A percentile compares a stretch with the other conserved stretches of the same genome.
Conservation (phyloP, 495 filamentous ascomycete genomes). For the Aspergillus bridgeri region DNA sequence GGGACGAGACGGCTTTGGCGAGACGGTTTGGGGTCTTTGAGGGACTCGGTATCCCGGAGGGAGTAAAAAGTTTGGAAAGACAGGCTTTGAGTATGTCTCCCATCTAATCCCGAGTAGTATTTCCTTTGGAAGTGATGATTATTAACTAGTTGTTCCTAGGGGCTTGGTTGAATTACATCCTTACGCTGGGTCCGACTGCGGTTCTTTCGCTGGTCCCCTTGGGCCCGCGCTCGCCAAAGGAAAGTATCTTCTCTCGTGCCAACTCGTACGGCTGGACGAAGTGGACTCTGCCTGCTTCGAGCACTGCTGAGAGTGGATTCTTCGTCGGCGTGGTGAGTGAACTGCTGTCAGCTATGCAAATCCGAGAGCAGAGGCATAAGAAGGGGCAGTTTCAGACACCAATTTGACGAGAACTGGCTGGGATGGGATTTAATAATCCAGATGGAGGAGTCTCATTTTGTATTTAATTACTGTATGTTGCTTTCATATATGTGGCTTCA, state of each 20-base stretch:
- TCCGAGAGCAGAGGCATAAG: neutral
- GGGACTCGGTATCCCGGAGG: neutral
- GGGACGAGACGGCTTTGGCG: slow-evolving; percentile 7
- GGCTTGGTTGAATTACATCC: slow-evolving; percentile 8
- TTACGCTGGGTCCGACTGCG: slow-evolving; percentile 8
- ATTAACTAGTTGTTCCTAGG: neutral
- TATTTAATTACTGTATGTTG: no score
- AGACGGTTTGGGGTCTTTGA: slow-evolving; percentile 7
- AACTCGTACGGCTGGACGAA: slow-evolving; percentile 9
- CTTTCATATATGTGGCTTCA: no score
- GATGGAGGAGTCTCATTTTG: no score
- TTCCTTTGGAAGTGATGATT: neutral
- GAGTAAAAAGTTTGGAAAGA: neutral
- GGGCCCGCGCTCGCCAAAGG: slow-evolving; percentile 2
- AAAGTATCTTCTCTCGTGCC: slow-evolving; percentile 7
- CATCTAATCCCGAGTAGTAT: neutral
- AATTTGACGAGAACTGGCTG: no score
- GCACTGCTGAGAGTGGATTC: neutral
- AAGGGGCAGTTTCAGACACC: neutral
- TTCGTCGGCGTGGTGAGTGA: neutral
- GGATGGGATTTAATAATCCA: no score
- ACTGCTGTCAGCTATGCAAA: neutral
- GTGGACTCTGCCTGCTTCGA: neutral
- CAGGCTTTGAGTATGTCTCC: neutral
- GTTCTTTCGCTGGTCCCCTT: slow-evolving; percentile 8